phyloP scores from a whole-genome alignment of 805 yeast species.

The Metschnikowia cubensis region DNA sequence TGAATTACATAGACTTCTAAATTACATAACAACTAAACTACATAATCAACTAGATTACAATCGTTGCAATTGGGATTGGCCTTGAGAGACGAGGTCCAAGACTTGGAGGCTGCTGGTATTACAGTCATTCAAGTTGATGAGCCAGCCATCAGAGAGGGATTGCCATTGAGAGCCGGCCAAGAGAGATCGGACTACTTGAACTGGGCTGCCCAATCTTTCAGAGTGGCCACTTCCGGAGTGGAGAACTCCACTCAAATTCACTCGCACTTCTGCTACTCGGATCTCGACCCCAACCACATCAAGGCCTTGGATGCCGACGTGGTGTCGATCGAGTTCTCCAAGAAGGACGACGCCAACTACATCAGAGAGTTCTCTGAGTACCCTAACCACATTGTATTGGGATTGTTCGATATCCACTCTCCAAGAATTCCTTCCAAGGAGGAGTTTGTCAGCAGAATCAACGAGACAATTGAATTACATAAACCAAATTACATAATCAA shows the following conservation, averaged over 20 bases:
- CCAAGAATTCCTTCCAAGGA: constrained; percentile 99
- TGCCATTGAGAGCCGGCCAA: constrained; percentile 96
- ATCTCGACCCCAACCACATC: constrained; percentile 98
- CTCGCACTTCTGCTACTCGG: constrained; percentile 99
- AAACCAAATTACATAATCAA: too few relatives aligned
- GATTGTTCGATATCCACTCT: constrained; percentile 98
- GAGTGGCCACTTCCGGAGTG: constrained; percentile 99
- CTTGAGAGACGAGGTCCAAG: constrained; percentile 96
- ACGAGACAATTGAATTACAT: too few relatives aligned
- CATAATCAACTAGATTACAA: too few relatives aligned
- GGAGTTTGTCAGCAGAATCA: too few relatives aligned
- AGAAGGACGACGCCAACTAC: constrained; percentile 98
- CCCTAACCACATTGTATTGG: constrained; percentile 99
- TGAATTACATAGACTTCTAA: too few relatives aligned
- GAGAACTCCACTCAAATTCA: constrained; percentile 94
- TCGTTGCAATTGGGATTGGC: constrained; percentile 96
- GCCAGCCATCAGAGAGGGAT: constrained; percentile 99
- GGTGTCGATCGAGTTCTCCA: constrained; percentile 98
- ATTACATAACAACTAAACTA: too few relatives aligned
- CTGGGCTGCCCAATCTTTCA: constrained; percentile 99
- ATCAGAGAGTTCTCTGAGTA: constrained; percentile 95
- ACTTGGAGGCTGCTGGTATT: constrained; percentile 97
- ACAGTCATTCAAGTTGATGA: constrained; percentile 98
- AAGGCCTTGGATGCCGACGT: constrained; percentile 99
- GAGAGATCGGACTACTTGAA: constrained; percentile 94